A percentile compares a stretch with the other conserved stretches of the same genome.
Conservation (phyloP, 345 rosid species). For the Linum lewisii region DNA sequence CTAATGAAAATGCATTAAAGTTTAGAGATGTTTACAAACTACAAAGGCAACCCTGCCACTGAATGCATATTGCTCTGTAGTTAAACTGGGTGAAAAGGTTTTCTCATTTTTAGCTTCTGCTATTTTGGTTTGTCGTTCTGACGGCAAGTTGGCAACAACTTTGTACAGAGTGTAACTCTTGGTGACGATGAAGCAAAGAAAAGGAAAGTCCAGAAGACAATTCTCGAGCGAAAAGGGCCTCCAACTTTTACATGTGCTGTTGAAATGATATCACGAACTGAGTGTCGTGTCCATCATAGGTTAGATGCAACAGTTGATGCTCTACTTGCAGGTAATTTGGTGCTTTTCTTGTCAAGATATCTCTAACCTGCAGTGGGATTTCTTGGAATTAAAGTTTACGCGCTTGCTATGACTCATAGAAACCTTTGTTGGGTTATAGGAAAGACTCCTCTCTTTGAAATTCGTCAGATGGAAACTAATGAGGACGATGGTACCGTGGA, state of each 20-base stretch:
- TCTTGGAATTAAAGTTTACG: slow-evolving; percentile 4
- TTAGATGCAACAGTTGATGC: slow-evolving; percentile 88
- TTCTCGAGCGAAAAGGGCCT: slow-evolving; percentile 91
- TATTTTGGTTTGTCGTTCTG: not conserved
- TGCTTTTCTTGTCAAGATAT: slow-evolving; percentile 5
- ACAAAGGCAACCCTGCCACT: too few relatives aligned
- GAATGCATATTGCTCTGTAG: too few relatives aligned
- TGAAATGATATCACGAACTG: slow-evolving; percentile 75
- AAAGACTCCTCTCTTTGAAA: slow-evolving; percentile 64
- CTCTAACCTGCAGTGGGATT: not conserved
- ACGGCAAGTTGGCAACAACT: slow-evolving; percentile 5
- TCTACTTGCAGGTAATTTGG: slow-evolving; percentile 56
- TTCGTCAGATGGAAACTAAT: slow-evolving; percentile 46
- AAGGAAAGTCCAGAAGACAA: slow-evolving; percentile 91
- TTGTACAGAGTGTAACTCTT: slow-evolving; percentile 76
- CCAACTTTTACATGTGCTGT: slow-evolving; percentile 80
- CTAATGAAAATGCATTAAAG: not conserved
- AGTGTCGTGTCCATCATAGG: slow-evolving; percentile 75
- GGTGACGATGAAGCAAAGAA: slow-evolving; percentile 91
- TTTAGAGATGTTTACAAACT: not conserved
- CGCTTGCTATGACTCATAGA: not conserved
- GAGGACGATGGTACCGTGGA: slow-evolving; percentile 30
- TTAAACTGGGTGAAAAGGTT: not conserved
- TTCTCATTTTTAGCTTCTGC: not conserved
- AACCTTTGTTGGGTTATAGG: slow-evolving; percentile 33